Evolutionary conservation across 768 basidiomycete species (phyloP).

Genomic region (Trametes cingulata): DNA sequence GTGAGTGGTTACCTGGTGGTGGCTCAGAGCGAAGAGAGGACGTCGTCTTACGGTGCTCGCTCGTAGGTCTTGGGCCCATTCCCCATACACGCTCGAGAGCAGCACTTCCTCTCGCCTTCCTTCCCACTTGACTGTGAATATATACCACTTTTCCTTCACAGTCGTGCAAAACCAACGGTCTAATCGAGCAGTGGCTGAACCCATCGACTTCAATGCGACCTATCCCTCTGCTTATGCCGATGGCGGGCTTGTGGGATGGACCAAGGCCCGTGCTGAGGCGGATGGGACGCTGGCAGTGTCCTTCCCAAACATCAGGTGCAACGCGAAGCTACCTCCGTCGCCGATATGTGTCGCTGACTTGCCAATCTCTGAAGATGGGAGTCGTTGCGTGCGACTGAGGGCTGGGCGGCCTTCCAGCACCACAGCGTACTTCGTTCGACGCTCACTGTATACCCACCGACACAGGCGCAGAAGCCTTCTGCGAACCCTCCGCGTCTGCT

Average conservation of each 20-base stretch:
- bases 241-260: constrained; percentile 61
- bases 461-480: neutral
- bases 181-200: constrained; percentile 44
- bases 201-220: constrained; percentile 47
- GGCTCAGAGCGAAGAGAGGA: neutral
- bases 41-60: neutral
- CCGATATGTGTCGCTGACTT: neutral
- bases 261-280: constrained; percentile 39
- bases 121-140: constrained; percentile 66
- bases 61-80: constrained; percentile 77
- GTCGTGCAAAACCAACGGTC: neutral
- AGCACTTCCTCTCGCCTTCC: constrained; percentile 77
- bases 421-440: constrained; percentile 68
- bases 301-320: constrained; percentile 62
- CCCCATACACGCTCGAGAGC: constrained; percentile 81
- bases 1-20: constrained; percentile 10
- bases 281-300: constrained; percentile 59
- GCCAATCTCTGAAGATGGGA: constrained; percentile 54
- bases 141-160: neutral
- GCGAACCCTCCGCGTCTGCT: constrained; percentile 47
- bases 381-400: constrained; percentile 70
- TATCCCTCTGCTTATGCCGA: constrained; percentile 76
- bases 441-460: constrained; percentile 57
- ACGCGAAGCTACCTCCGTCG: neutral
- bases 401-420: constrained; percentile 87